Conservation (phyloP, 2,329 filamentous ascomycete species). For the Neonectria neomacrospora region DNA sequence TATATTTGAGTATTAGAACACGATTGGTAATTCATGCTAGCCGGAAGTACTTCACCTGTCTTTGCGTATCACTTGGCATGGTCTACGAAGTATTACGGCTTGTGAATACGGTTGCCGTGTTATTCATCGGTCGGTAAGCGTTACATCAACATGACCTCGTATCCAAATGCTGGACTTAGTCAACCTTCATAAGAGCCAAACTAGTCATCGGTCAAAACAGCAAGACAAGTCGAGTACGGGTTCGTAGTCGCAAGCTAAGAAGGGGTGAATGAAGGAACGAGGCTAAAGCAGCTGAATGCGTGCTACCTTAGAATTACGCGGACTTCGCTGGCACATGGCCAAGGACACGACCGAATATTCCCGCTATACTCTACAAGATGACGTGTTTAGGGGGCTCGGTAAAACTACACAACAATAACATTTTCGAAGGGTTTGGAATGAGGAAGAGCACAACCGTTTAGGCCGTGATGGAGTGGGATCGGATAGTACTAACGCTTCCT, state of each 20-base stretch:
- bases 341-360: background rate
- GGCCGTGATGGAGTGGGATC: background rate
- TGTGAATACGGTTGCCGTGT: too few relatives aligned
- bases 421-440: background rate
- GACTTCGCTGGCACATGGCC: background rate
- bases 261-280: background rate
- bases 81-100: background rate
- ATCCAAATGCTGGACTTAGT: too few relatives aligned
- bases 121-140: too few relatives aligned
- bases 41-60: background rate
- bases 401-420: background rate
- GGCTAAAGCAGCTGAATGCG: background rate
- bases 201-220: too few relatives aligned
- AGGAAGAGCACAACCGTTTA: background rate
- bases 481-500: background rate
- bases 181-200: too few relatives aligned
- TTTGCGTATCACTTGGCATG: background rate
- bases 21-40: background rate
- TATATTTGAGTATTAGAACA: background rate
- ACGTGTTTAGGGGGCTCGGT: background rate
- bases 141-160: too few relatives aligned
- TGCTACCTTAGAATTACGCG: background rate
- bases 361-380: background rate
- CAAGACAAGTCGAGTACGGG: too few relatives aligned
- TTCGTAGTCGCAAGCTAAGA: background rate